These are phyloP conservation scores for Podaxis sp. DNA, from an alignment of 768 basidiomycete genomes.

Conservation along the genomic window DNA sequence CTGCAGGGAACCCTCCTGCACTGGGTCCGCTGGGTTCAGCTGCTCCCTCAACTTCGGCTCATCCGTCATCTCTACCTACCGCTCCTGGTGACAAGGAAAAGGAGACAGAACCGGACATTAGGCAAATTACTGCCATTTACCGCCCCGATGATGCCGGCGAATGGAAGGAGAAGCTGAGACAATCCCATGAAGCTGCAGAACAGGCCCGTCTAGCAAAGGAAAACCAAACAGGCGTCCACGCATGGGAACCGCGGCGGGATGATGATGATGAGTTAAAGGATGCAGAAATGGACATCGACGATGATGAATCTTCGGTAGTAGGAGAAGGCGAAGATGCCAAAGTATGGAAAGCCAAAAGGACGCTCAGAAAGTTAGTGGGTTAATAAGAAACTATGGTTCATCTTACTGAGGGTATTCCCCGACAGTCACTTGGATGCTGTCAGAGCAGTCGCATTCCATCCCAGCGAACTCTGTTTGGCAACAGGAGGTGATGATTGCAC, in stretches of 20 bases:
- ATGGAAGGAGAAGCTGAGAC: conserved; percentile 79
- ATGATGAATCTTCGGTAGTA: conserved; percentile 62
- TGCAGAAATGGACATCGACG: conserved; percentile 64
- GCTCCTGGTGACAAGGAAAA: conserved; percentile 39
- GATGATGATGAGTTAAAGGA: conserved; percentile 72
- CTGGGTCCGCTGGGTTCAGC: background rate
- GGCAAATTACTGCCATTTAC: conserved; percentile 78
- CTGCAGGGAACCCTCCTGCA: conserved; percentile 25
- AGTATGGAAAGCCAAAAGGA: conserved; percentile 84
- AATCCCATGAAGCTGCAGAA: conserved; percentile 62
- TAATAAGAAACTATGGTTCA: conserved; percentile 19
- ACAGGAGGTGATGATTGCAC: conserved; percentile 95
- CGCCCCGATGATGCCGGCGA: conserved; percentile 82
- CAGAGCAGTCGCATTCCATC: conserved; percentile 87
- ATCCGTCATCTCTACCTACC: conserved; percentile 31
- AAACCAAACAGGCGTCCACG: conserved; percentile 33
- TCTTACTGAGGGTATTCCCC: conserved; percentile 15
- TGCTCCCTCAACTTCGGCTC: conserved; percentile 19
- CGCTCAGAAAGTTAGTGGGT: conserved; percentile 78
- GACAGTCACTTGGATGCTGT: conserved; percentile 92
- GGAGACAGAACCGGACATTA: conserved; percentile 46
- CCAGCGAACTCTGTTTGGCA: conserved; percentile 80
- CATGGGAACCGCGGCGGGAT: conserved; percentile 51
- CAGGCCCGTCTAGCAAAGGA: conserved; percentile 44
- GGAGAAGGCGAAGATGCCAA: conserved; percentile 69